These are phyloP conservation scores for Boletus reticulatus DNA, from an alignment of 768 basidiomycete genomes.

Conservation along the genomic window DNA sequence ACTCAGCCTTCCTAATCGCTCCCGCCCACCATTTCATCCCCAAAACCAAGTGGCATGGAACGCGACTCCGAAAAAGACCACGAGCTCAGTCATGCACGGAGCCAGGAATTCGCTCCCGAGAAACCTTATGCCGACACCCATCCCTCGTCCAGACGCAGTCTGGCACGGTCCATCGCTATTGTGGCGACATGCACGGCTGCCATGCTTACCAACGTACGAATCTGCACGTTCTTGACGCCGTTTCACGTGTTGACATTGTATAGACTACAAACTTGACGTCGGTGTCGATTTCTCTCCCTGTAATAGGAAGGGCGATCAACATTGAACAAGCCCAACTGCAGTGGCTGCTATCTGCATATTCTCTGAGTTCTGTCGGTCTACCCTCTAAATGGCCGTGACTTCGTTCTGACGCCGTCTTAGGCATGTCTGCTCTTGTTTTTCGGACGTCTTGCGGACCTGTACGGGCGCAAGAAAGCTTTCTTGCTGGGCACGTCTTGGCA, in stretches of 20 bases:
- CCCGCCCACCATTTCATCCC: background rate
- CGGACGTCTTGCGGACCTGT: constrained; percentile 78
- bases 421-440: constrained; percentile 76
- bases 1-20: background rate
- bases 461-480: constrained; percentile 72
- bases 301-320: constrained; percentile 47
- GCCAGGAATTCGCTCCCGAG: constrained; percentile 8
- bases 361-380: constrained; percentile 60
- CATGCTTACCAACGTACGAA: constrained; percentile 37
- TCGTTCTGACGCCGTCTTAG: constrained; percentile 35
- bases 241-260: background rate
- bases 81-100: constrained; percentile 10
- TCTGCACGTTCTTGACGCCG: constrained; percentile 11
- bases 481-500: constrained; percentile 55
- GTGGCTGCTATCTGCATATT: constrained; percentile 67
- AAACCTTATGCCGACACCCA: background rate
- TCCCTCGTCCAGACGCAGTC: constrained; percentile 18
- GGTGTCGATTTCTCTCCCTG: constrained; percentile 50
- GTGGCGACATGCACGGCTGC: constrained; percentile 40
- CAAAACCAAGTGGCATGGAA: constrained; percentile 8
- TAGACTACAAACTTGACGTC: constrained; percentile 40
- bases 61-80: constrained; percentile 1
- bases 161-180: constrained; percentile 26
- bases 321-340: constrained; percentile 54
- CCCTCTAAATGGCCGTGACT: background rate